These are phyloP conservation scores for Rutstroemia sp. DNA, from an alignment of 2,329 filamentous ascomycete species.

Conservation along the genomic window DNA sequence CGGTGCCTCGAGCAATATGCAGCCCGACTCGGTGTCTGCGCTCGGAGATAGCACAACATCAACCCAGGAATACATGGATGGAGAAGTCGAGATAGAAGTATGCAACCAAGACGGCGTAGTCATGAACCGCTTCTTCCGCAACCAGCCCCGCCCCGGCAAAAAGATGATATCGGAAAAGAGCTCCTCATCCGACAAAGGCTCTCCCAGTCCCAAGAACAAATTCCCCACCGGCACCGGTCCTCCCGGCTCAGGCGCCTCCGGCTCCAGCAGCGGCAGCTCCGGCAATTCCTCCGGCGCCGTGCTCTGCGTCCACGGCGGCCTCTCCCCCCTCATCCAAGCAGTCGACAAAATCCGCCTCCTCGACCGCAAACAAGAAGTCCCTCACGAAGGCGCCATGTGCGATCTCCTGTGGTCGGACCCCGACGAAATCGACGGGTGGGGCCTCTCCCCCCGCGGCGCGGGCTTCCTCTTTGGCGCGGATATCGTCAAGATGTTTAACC, in stretches of 20 bases:
- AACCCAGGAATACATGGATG: constrained; percentile 45
- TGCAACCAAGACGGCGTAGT: constrained; percentile 77
- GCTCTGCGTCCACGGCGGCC: constrained; percentile 88
- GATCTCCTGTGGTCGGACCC: constrained; percentile 97
- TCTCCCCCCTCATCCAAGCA: constrained; percentile 84
- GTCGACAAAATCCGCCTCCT: constrained; percentile 94
- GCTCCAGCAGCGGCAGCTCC: constrained; percentile 54
- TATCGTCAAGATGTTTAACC: constrained; percentile 94
- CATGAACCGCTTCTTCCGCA: constrained; percentile 44
- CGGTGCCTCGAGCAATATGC: constrained; percentile 66
- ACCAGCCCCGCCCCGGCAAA: too few relatives aligned
- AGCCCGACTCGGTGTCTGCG: constrained; percentile 36
- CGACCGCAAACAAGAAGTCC: constrained; percentile 96
- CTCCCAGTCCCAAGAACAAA: constrained; percentile 25
- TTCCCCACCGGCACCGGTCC: constrained; percentile 55
- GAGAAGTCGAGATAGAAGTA: constrained; percentile 87
- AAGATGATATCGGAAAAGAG: constrained; percentile 29
- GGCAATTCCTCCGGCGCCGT: constrained; percentile 74
- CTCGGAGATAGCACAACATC: constrained; percentile 35
- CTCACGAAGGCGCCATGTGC: constrained; percentile 98
- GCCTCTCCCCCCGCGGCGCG: constrained; percentile 67
- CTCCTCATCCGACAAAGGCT: constrained; percentile 24
- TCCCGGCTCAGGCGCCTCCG: constrained; percentile 72
- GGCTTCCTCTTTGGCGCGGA: constrained; percentile 94
- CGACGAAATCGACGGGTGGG: constrained; percentile 97